These are phyloP conservation scores for Neohortaea acidophila DNA, from an alignment of 495 filamentous ascomycete genomes.

Conservation along the genomic window DNA sequence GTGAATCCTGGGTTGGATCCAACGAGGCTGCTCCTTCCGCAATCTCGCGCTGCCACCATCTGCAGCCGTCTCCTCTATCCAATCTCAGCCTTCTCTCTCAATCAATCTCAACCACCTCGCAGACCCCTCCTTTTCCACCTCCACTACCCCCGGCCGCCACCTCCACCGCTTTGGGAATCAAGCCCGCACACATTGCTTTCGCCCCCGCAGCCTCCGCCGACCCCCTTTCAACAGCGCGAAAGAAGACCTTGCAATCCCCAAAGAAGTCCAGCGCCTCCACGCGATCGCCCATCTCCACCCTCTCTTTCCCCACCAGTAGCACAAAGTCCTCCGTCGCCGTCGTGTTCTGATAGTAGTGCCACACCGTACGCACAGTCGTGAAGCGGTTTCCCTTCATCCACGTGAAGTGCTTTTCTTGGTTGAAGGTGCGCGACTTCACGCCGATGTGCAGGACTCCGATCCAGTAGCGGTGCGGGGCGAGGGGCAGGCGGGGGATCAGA, in stretches of 20 bases:
- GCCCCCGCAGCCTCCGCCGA: neutral
- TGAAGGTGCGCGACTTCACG: neutral
- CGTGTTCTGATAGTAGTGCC: conserved; percentile 1
- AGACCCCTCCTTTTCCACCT: no score
- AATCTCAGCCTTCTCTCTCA: no score
- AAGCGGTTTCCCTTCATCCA: conserved; percentile 15
- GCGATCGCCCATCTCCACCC: neutral
- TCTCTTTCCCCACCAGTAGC: conserved; percentile 10
- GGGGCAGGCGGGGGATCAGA: conserved; percentile 4
- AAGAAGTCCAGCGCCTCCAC: conserved; percentile 12
- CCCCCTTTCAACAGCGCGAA: conserved; percentile 6
- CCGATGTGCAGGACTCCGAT: conserved; percentile 12
- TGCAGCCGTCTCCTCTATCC: no score
- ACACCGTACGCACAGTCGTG: conserved; percentile 9
- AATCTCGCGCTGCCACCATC: no score
- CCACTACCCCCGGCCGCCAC: no score
- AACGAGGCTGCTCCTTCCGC: no score
- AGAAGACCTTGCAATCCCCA: conserved; percentile 4
- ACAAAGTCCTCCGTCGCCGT: conserved; percentile 6
- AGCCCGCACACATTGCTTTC: no score
- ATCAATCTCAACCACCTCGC: no score
- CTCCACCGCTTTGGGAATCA: no score
- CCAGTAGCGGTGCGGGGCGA: conserved; percentile 14
- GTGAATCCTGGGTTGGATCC: no score
- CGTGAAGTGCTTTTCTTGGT: conserved; percentile 8